A percentile compares a stretch with the other conserved stretches of the same genome.
phyloP scores from a whole-genome alignment of 768 basidiomycete genomes.

The Lactarius psammicola region DNA sequence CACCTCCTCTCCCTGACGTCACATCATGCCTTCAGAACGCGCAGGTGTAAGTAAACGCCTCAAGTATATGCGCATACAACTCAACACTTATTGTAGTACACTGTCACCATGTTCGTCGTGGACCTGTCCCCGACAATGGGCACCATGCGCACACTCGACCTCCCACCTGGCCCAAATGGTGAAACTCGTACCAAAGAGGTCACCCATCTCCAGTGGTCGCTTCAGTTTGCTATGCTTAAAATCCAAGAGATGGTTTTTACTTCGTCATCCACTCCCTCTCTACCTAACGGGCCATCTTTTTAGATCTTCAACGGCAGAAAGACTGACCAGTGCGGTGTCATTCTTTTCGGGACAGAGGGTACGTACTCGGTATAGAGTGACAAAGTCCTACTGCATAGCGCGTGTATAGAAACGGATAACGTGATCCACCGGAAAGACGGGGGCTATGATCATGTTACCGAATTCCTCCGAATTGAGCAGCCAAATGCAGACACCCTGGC shows the following conservation, averaged over 20 bases:
- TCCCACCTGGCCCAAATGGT: slow-evolving; percentile 52
- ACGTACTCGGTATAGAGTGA: slow-evolving; percentile 26
- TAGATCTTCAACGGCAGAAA: slow-evolving; percentile 91
- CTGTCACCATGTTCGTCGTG: slow-evolving; percentile 85
- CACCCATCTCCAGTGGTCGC: slow-evolving; percentile 75
- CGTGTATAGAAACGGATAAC: slow-evolving; percentile 58
- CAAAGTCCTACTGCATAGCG: not conserved
- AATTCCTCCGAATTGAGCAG: slow-evolving; percentile 66
- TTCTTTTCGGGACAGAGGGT: slow-evolving; percentile 85
- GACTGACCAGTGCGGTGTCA: slow-evolving; percentile 91
- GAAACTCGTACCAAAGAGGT: slow-evolving; percentile 54
- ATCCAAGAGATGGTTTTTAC: slow-evolving; percentile 82
- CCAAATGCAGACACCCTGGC: slow-evolving; percentile 66
- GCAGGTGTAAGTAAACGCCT: slow-evolving; percentile 60
- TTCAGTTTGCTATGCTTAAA: slow-evolving; percentile 88
- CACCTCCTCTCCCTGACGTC: not conserved
- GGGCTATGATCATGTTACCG: slow-evolving; percentile 71
- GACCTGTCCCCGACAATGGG: slow-evolving; percentile 90
- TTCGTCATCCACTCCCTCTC: slow-evolving; percentile 8
- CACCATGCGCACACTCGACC: slow-evolving; percentile 52
- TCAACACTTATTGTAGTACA: slow-evolving; percentile 49
- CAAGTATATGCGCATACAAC: slow-evolving; percentile 27
- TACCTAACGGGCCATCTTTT: slow-evolving; percentile 2
- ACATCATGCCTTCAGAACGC: slow-evolving; percentile 68
- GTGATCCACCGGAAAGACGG: slow-evolving; percentile 56